Evolutionary conservation across 1,284 basidiomycete genomes (phyloP).

Genomic region (Neolentinus lepideus): DNA sequence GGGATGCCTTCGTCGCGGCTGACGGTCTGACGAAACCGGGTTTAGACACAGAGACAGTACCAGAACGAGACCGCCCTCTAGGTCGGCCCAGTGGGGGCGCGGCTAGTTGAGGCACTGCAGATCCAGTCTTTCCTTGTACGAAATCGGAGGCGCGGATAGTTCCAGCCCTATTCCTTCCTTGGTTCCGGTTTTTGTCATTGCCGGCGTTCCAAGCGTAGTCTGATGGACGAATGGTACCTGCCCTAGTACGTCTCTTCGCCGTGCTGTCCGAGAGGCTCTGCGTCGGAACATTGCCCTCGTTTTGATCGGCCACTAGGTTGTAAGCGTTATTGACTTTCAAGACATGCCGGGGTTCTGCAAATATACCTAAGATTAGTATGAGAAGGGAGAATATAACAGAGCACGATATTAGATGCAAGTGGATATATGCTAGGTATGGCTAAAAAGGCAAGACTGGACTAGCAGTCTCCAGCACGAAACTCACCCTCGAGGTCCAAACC

Average conservation of each 20-base stretch:
- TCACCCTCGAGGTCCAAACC: neutral
- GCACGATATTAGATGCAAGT: no score
- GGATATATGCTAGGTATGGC: no score
- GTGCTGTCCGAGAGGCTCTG: neutral
- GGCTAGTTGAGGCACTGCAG: neutral
- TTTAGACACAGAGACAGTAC: slow-evolving; percentile 20
- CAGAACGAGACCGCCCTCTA: slow-evolving; percentile 20
- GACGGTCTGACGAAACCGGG: neutral
- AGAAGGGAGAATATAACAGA: no score
- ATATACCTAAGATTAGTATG: no score
- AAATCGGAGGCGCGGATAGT: slow-evolving; percentile 25
- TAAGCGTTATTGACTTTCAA: neutral
- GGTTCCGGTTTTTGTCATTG: neutral
- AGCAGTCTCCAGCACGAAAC: neutral
- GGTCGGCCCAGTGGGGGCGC: neutral
- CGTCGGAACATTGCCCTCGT: neutral
- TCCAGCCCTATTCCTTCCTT: slow-evolving; percentile 16
- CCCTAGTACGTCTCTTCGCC: slow-evolving; percentile 1
- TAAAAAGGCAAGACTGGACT: neutral
- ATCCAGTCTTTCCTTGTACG: slow-evolving; percentile 1
- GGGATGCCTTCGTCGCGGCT: neutral
- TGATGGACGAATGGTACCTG: neutral
- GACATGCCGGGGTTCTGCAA: no score
- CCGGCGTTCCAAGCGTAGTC: neutral
- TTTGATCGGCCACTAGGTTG: neutral